Conservation (phyloP, 805 yeast genomes). For the Zygosaccharomyces rouxii region DNA sequence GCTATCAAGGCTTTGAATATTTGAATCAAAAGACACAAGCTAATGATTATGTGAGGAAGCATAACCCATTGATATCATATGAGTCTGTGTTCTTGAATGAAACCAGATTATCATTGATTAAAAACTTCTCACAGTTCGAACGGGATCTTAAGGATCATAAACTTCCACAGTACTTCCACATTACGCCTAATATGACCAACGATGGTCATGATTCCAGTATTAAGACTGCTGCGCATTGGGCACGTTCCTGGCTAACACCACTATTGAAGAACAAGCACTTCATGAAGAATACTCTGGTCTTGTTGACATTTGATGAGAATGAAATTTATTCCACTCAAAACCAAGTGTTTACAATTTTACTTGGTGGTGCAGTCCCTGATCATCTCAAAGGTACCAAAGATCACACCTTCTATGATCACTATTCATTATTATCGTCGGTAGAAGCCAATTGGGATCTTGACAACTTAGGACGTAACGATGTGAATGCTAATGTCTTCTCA, state of each 20-base stretch:
- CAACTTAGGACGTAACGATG: constrained; percentile 48
- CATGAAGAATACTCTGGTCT: constrained; percentile 42
- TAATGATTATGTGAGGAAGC: constrained; percentile 49
- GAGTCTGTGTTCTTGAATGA: constrained; percentile 38
- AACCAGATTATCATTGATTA: constrained; percentile 42
- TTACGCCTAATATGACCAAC: constrained; percentile 52
- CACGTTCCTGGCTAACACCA: constrained; percentile 42
- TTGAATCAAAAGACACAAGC: constrained; percentile 40
- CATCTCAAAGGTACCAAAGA: constrained; percentile 42
- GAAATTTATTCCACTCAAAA: constrained; percentile 42
- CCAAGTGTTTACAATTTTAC: constrained; percentile 43
- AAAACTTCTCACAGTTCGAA: constrained; percentile 45
- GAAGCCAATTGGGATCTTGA: constrained; percentile 50
- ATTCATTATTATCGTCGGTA: constrained; percentile 46
- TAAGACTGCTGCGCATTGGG: constrained; percentile 45
- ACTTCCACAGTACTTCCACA: constrained; percentile 50
- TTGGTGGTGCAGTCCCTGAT: constrained; percentile 46
- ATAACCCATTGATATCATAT: constrained; percentile 45
- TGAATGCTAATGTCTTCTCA: constrained; percentile 46
- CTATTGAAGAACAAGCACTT: constrained; percentile 43
- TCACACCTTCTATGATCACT: constrained; percentile 48
- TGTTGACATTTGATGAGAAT: constrained; percentile 49
- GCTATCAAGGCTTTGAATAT: constrained; percentile 46
- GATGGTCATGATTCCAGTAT: constrained; percentile 50
- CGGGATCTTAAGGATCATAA: constrained; percentile 38